Conservation (phyloP, 768 basidiomycete genomes). For the Lanmaoa pseudosensibilis region DNA sequence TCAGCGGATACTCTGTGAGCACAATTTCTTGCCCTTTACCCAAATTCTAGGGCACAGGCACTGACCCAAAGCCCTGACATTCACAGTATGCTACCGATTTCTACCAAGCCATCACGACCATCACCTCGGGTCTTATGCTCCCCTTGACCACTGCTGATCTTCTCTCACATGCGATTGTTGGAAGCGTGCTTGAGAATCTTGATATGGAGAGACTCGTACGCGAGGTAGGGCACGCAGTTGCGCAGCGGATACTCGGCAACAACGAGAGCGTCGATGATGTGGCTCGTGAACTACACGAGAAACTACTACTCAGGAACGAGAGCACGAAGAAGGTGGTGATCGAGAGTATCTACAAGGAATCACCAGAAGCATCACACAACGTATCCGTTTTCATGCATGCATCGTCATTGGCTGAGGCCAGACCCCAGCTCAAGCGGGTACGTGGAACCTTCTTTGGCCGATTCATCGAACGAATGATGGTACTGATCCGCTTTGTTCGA, state of each 20-base stretch:
- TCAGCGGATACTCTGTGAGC: conserved; percentile 86
- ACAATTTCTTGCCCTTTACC: conserved; percentile 14
- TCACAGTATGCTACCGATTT: conserved; percentile 87
- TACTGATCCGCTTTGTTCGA: conserved; percentile 6
- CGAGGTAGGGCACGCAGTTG: conserved; percentile 93
- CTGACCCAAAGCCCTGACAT: conserved; percentile 16
- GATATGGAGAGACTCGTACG: conserved; percentile 97
- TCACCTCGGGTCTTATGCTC: conserved; percentile 95
- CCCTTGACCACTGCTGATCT: conserved; percentile 94
- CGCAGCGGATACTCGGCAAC: conserved; percentile 86
- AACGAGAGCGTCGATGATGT: conserved; percentile 97
- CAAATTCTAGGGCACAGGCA: not conserved
- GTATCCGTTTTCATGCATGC: conserved; percentile 82
- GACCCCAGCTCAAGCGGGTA: conserved; percentile 79
- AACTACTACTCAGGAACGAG: conserved; percentile 86
- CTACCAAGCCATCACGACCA: conserved; percentile 87
- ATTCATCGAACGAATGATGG: not conserved
- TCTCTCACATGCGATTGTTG: conserved; percentile 93
- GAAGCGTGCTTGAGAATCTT: conserved; percentile 93
- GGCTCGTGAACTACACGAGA: conserved; percentile 90
- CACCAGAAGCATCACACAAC: conserved; percentile 86
- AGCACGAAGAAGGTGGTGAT: conserved; percentile 96
- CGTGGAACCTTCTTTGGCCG: conserved; percentile 15
- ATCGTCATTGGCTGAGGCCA: conserved; percentile 66
- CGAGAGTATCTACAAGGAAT: conserved; percentile 94